A percentile compares a stretch with the other conserved stretches of the same genome.
These are phyloP conservation scores for Pleodorina starrii DNA, from an alignment of 139 green algal genomes.

Conservation along the genomic window DNA sequence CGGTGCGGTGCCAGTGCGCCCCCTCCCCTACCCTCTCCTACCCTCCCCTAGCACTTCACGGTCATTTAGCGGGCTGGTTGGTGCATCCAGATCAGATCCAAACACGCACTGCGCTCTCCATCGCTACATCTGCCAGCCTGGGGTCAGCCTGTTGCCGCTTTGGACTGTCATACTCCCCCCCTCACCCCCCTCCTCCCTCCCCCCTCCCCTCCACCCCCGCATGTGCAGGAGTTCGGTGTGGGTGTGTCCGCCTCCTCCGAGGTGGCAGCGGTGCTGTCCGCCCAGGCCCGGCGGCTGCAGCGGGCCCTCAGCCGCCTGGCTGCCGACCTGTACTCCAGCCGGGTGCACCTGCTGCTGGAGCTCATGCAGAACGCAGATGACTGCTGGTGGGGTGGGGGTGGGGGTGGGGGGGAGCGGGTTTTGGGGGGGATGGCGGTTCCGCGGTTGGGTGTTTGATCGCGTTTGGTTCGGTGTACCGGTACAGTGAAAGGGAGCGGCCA, in stretches of 20 bases:
- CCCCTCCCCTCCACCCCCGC: background rate
- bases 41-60: too few species aligned
- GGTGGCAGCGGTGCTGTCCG: conserved; percentile 40
- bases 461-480: too few species aligned
- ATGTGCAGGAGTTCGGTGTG: conserved; percentile 43
- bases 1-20: too few species aligned
- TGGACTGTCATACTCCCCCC: background rate
- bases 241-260: conserved; percentile 33
- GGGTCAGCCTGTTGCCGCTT: background rate
- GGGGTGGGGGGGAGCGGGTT: background rate
- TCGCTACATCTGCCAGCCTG: too few species aligned
- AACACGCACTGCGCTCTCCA: too few species aligned
- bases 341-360: conserved; percentile 54
- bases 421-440: too few species aligned
- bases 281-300: conserved; percentile 38
- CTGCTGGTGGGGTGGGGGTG: conserved; percentile 15
- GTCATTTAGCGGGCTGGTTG: too few species aligned
- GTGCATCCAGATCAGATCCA: too few species aligned
- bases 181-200: background rate
- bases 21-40: too few species aligned
- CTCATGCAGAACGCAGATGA: conserved; percentile 63
- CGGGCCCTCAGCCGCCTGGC: conserved; percentile 45
- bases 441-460: too few species aligned
- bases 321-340: conserved; percentile 44
- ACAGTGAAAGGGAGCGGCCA: too few species aligned